Base-by-base conservation (phyloP, 805 yeast species). In the Dipodascus albidus region DNA sequence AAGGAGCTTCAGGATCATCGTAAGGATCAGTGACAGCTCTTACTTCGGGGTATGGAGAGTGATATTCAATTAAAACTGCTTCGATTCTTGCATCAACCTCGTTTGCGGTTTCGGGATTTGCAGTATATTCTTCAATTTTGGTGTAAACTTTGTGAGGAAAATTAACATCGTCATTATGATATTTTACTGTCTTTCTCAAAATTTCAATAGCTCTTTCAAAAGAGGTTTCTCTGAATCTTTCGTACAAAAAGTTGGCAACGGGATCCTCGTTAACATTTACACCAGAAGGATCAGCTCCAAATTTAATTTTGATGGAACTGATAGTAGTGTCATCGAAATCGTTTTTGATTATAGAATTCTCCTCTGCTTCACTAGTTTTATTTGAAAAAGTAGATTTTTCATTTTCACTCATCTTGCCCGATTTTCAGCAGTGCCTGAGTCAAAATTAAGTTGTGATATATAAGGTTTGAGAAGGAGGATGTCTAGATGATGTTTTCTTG, bases 21-120 rank as follows among this genome's bases (percentile, higher is more conserved):
- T 22, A 53, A n/a, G 61, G 61, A 33, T 58, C 61, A 2, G 81
- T 75, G 33, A 74, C 78, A n/a, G 83, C 76, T 42, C 85, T 65
- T 15, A 80, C 80, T 60, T 80, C 83, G 4, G 83, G 81, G 55
- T 79, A 79, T 2, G 82, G 81, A 0, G 83, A 78, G 61, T 72
- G 74, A 58, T 58, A 65, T 48, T 54, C 51, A 48, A 66, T 67
- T 47, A 77, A 61, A 24, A 70, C 73, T 2, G 80, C 80, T 54
- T 75, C 74, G 33, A 72, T 61, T 55, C 66, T 67, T 35, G 67
- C 64, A 47, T 70, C 71, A 17, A 72, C 60, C 6, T 56, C 61
- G 19, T 22, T 15, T 11, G 24, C 19, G 15, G 58, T 58, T 17
- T 11, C 47, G 3, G 52, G 55, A 19, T 57, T 58, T 22, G 55